Evolutionary conservation across 2,329 filamentous ascomycete genomes (phyloP).

Genomic region (Paecilomyces niveus): DNA sequence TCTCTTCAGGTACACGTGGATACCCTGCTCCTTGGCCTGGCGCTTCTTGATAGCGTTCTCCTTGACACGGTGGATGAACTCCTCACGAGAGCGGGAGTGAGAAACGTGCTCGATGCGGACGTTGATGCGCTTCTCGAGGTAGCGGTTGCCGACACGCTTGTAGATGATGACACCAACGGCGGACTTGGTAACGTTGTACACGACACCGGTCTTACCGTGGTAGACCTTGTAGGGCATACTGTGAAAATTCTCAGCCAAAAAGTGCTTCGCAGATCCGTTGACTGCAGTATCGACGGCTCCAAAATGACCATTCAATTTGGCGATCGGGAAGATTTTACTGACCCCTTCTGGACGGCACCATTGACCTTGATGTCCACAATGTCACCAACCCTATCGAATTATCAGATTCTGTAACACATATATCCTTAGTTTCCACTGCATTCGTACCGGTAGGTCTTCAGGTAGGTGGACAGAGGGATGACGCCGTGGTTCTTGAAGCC

Average conservation of each 20-base stretch:
- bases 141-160: slow-evolving; percentile 99
- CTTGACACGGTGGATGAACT: slow-evolving; percentile 96
- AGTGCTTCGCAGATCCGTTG: slow-evolving; percentile 10
- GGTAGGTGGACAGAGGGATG: slow-evolving; percentile 90
- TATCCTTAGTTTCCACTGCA: slow-evolving; percentile 8
- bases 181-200: slow-evolving; percentile 99
- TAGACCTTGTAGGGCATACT: slow-evolving; percentile 99
- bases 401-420: slow-evolving; percentile 39
- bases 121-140: slow-evolving; percentile 99
- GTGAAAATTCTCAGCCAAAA: slow-evolving; percentile 24
- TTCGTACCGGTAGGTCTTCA: slow-evolving; percentile 80
- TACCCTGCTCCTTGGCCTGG: slow-evolving; percentile 85
- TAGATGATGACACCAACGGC: slow-evolving; percentile 98
- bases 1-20: slow-evolving; percentile 87
- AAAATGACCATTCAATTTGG: background rate
- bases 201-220: slow-evolving; percentile 96
- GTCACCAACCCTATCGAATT: slow-evolving; percentile 70
- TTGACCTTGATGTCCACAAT: slow-evolving; percentile 99
- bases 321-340: slow-evolving; percentile 40
- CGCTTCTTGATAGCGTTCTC: slow-evolving; percentile 86
- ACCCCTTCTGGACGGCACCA: slow-evolving; percentile 98
- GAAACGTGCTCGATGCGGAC: slow-evolving; percentile 95
- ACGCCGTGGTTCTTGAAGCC: slow-evolving; percentile 92
- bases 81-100: slow-evolving; percentile 90
- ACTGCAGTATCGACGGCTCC: background rate